Conservation (phyloP, 345 rosid genomes). For the Euphorbia lathyris region DNA sequence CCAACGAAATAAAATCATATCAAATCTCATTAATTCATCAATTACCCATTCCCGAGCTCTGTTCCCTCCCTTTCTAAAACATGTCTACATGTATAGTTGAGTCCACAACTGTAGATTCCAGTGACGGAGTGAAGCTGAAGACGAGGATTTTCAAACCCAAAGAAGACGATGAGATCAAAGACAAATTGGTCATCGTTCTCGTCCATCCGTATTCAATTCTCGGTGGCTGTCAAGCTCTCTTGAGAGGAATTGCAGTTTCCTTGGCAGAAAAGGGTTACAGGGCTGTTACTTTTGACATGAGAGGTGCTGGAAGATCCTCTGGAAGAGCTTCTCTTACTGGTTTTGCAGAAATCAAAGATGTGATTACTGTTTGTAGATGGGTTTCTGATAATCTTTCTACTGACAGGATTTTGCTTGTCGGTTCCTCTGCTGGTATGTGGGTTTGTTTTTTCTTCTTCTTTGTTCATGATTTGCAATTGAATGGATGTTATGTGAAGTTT, state of each 20-base stretch:
- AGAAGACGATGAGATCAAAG: conserved; percentile 20
- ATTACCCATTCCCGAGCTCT: not conserved
- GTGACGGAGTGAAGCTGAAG: conserved; percentile 51
- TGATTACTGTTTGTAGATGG: conserved; percentile 77
- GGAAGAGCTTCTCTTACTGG: conserved; percentile 87
- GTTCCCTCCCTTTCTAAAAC: not conserved
- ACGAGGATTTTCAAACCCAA: conserved; percentile 60
- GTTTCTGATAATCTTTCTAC: conserved; percentile 41
- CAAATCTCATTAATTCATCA: not conserved
- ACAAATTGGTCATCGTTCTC: conserved; percentile 55
- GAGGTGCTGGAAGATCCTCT: conserved; percentile 86
- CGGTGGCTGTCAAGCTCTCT: conserved; percentile 78
- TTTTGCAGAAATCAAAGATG: conserved; percentile 80
- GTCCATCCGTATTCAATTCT: conserved; percentile 86
- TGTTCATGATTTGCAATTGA: not conserved
- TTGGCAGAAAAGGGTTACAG: conserved; percentile 54
- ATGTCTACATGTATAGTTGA: conserved; percentile 48
- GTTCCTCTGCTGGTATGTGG: conserved; percentile 83
- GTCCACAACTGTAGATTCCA: conserved; percentile 50
- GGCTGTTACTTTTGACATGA: conserved; percentile 85
- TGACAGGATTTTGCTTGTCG: conserved; percentile 71
- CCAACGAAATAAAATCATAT: too few relatives aligned
- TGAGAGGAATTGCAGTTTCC: conserved; percentile 70
- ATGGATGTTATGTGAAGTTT: not conserved
- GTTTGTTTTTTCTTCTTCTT: not conserved